Evolutionary conservation across 495 filamentous ascomycete species (phyloP).

Genomic region (Aspergillus bertholletiae): DNA sequence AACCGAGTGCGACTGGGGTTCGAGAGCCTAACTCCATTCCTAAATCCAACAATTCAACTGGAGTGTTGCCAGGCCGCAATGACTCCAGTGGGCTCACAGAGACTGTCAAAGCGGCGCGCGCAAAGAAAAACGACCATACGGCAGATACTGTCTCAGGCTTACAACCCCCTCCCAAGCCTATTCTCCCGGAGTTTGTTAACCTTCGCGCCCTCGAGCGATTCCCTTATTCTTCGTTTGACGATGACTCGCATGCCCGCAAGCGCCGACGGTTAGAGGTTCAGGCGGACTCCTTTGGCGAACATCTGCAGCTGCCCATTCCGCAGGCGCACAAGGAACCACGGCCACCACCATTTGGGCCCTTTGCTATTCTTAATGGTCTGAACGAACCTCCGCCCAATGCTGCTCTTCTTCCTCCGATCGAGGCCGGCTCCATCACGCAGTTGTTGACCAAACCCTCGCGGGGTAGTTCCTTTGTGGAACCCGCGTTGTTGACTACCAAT

Average conservation of each 20-base stretch:
- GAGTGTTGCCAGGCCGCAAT: conserved; percentile 23
- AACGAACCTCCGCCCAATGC: conserved; percentile 74
- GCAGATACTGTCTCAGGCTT: conserved; percentile 30
- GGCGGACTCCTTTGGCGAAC: conserved; percentile 45
- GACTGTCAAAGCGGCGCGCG: conserved; percentile 30
- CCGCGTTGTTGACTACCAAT: conserved; percentile 19
- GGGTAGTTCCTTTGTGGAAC: conserved; percentile 22
- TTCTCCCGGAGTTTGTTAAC: conserved; percentile 46
- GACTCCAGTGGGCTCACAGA: conserved; percentile 26
- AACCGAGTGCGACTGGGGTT: conserved; percentile 41
- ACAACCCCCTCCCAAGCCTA: conserved; percentile 39
- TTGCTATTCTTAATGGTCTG: conserved; percentile 69
- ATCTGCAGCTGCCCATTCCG: conserved; percentile 48
- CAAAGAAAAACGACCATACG: conserved; percentile 32
- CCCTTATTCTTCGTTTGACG: conserved; percentile 42
- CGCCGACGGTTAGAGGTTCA: conserved; percentile 40
- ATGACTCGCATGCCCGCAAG: conserved; percentile 39
- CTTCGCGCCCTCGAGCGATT: conserved; percentile 44
- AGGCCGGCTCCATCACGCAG: conserved; percentile 46
- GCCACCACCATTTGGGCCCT: conserved; percentile 47
- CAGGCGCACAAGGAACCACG: conserved; percentile 45
- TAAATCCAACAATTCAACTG: conserved; percentile 30
- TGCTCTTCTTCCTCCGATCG: conserved; percentile 69
- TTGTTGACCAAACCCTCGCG: conserved; percentile 37
- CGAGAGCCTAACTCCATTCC: conserved; percentile 30